Evolutionary conservation across 768 basidiomycete genomes (phyloP).

Genomic region (Russula sp.): DNA sequence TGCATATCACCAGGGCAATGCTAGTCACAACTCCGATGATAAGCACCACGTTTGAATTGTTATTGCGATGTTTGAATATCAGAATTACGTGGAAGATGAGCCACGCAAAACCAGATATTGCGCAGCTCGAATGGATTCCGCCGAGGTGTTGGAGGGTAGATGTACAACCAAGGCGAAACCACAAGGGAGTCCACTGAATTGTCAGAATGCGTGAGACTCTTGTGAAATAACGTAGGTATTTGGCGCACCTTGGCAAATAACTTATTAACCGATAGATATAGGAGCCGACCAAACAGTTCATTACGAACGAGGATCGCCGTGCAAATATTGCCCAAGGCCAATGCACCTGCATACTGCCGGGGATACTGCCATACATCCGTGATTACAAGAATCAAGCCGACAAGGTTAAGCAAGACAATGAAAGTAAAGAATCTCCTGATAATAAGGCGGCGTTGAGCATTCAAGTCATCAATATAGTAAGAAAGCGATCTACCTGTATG

Average conservation of each 20-base stretch:
- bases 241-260: constrained; percentile 33
- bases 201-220: neutral
- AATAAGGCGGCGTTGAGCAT: neutral
- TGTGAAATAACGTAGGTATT: neutral
- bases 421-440: constrained; percentile 33
- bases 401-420: constrained; percentile 28
- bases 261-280: constrained; percentile 32
- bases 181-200: constrained; percentile 34
- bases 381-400: constrained; percentile 29
- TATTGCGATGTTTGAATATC: constrained; percentile 42
- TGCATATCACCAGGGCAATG: constrained; percentile 48
- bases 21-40: constrained; percentile 55
- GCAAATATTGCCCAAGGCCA: constrained; percentile 36
- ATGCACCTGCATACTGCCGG: constrained; percentile 31
- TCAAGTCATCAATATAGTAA: neutral
- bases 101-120: constrained; percentile 63
- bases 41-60: constrained; percentile 50
- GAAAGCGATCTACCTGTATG: constrained; percentile 28
- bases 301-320: constrained; percentile 38
- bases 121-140: constrained; percentile 73
- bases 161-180: constrained; percentile 34
- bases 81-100: constrained; percentile 54
- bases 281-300: constrained; percentile 34
- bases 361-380: constrained; percentile 32
- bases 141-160: constrained; percentile 52